A percentile compares a stretch with the other conserved stretches of the same genome.
These are phyloP conservation scores for Euryodendron excelsum DNA, from an alignment of 148 eudicot species.

Conservation along the genomic window DNA sequence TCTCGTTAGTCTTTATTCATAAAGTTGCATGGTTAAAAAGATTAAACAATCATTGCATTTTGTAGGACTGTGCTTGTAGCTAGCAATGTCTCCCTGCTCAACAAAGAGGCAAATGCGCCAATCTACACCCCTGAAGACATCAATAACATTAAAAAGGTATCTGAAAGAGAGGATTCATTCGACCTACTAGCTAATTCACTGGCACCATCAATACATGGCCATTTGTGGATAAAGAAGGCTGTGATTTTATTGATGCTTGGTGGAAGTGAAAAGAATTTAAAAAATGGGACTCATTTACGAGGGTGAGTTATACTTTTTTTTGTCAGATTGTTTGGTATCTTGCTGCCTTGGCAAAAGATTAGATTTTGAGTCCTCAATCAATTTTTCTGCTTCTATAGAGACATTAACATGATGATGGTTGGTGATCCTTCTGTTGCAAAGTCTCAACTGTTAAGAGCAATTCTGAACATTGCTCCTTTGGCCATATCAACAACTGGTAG, in stretches of 20 bases:
- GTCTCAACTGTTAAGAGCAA: slow-evolving; percentile 94
- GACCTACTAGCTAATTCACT: slow-evolving; percentile 84
- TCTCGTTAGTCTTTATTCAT: neutral
- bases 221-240: slow-evolving; percentile 95
- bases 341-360: slow-evolving; percentile 1
- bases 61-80: slow-evolving; percentile 93
- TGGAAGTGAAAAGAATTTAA: slow-evolving; percentile 91
- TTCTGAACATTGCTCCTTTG: slow-evolving; percentile 96
- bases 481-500: slow-evolving; percentile 98
- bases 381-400: slow-evolving; percentile 40
- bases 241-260: slow-evolving; percentile 89
- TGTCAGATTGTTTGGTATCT: neutral
- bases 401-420: slow-evolving; percentile 99
- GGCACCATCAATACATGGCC: slow-evolving; percentile 98
- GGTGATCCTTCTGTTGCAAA: slow-evolving; percentile 99
- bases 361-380: neutral
- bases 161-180: slow-evolving; percentile 74
- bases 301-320: slow-evolving; percentile 56
- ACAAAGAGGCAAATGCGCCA: slow-evolving; percentile 92
- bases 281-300: slow-evolving; percentile 95
- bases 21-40: neutral
- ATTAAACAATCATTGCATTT: slow-evolving; percentile 8
- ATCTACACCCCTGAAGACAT: slow-evolving; percentile 72
- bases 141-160: slow-evolving; percentile 69
- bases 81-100: slow-evolving; percentile 85